A percentile compares a stretch with the other conserved stretches of the same genome.
Evolutionary conservation across 768 basidiomycete genomes (phyloP).

Genomic region (Crassisporium funariophilum): DNA sequence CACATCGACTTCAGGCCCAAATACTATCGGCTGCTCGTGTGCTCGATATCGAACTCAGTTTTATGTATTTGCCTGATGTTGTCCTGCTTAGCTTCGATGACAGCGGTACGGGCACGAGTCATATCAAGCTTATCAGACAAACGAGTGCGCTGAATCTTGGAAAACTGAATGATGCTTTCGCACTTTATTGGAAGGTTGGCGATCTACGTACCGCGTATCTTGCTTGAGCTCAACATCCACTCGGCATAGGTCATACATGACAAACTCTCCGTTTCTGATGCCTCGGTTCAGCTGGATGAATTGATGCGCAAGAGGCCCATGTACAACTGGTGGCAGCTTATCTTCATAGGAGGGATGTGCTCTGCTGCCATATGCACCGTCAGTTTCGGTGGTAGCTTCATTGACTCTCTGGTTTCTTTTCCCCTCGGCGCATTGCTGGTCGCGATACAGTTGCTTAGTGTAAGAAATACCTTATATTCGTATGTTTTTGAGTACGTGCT

Average conservation of each 20-base stretch:
- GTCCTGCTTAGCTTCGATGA: slow-evolving; percentile 87
- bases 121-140: slow-evolving; percentile 79
- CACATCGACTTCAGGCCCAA: slow-evolving; percentile 82
- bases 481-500: slow-evolving; percentile 73
- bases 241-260: slow-evolving; percentile 78
- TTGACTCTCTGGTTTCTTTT: slow-evolving; percentile 72
- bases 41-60: slow-evolving; percentile 68
- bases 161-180: slow-evolving; percentile 71
- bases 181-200: slow-evolving; percentile 72
- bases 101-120: slow-evolving; percentile 74
- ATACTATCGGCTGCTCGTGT: slow-evolving; percentile 78
- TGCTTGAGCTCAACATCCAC: background rate
- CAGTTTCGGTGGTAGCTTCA: slow-evolving; percentile 73
- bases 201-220: background rate
- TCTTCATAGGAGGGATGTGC: slow-evolving; percentile 77
- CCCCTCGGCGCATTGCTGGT: slow-evolving; percentile 80
- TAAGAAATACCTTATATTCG: slow-evolving; percentile 75
- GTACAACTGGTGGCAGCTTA: slow-evolving; percentile 61
- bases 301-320: slow-evolving; percentile 70
- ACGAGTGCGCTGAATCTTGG: slow-evolving; percentile 71
- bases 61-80: slow-evolving; percentile 75
- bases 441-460: slow-evolving; percentile 68
- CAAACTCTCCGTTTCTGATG: slow-evolving; percentile 71
- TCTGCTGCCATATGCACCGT: slow-evolving; percentile 74
- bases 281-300: slow-evolving; percentile 65